A percentile compares a stretch with the other conserved stretches of the same genome.
These are phyloP conservation scores for Cercospora sojina DNA, from an alignment of 2,329 filamentous ascomycete species.

Conservation along the genomic window DNA sequence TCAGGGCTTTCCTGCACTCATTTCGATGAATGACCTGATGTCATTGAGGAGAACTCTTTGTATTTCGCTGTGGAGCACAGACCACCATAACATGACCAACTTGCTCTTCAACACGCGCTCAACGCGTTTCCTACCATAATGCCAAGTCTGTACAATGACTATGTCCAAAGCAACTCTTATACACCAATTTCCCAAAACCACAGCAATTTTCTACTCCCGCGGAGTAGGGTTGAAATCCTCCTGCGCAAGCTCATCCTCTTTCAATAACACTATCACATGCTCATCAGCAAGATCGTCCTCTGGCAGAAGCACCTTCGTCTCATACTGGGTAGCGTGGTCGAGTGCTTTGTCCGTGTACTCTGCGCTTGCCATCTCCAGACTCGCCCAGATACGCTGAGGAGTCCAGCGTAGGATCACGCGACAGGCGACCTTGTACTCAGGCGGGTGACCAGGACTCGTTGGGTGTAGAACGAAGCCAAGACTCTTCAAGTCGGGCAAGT, in stretches of 20 bases:
- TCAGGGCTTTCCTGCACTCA: no score
- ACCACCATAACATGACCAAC: no score
- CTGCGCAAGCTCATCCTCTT: neutral
- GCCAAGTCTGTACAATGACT: no score
- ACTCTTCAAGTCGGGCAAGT: no score
- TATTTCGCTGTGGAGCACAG: no score
- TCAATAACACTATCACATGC: neutral
- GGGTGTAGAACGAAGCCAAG: no score
- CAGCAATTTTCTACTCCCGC: neutral
- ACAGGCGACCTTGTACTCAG: neutral
- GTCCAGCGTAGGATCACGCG: neutral
- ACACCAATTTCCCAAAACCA: no score
- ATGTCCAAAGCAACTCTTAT: no score
- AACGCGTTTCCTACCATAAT: no score
- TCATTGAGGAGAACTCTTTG: no score
- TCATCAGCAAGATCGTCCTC: neutral
- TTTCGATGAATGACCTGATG: no score
- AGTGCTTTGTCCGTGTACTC: neutral
- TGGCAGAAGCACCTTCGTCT: neutral
- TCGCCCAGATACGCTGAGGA: neutral
- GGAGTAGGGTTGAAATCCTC: neutral
- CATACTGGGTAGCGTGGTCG: neutral
- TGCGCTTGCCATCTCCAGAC: neutral
- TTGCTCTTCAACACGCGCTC: no score
- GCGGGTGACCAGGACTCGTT: neutral